Evolutionary conservation across 2,329 filamentous ascomycete genomes (phyloP).

Genomic region (Seiridium cupressi): DNA sequence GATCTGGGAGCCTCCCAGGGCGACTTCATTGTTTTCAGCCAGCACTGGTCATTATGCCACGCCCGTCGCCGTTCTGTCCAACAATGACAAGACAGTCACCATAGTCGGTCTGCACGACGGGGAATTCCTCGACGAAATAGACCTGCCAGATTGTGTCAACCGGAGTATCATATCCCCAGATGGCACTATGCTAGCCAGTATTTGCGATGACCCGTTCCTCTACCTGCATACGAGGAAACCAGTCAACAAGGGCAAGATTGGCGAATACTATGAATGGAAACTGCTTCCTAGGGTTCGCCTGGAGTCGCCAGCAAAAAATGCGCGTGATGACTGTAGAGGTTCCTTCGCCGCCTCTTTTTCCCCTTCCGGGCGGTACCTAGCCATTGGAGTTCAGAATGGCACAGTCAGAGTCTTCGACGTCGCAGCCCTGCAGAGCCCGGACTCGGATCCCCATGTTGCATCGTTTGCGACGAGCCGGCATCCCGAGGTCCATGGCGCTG

Average conservation of each 20-base stretch:
- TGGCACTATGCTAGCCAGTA: constrained; percentile 74
- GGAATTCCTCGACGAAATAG: constrained; percentile 66
- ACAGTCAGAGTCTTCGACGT: constrained; percentile 74
- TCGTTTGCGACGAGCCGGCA: constrained; percentile 77
- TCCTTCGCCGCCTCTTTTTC: constrained; percentile 82
- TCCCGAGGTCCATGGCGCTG: constrained; percentile 68
- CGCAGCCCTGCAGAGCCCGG: constrained; percentile 39
- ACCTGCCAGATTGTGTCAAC: constrained; percentile 84
- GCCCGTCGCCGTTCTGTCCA: constrained; percentile 72
- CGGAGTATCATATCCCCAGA: constrained; percentile 92
- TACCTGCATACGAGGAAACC: constrained; percentile 72
- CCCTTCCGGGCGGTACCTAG: constrained; percentile 66
- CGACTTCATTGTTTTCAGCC: constrained; percentile 19
- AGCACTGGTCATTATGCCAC: constrained; percentile 41
- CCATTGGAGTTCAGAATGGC: constrained; percentile 77
- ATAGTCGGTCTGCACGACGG: constrained; percentile 72
- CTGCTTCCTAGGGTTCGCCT: constrained; percentile 51
- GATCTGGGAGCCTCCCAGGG: constrained; percentile 54
- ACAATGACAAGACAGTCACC: constrained; percentile 88
- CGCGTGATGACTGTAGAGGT: constrained; percentile 56
- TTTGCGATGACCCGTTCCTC: constrained; percentile 82
- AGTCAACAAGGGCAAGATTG: constrained; percentile 32
- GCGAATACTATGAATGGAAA: constrained; percentile 46
- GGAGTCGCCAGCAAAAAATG: constrained; percentile 54
- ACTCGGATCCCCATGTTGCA: constrained; percentile 64